These are phyloP conservation scores for Arthrobotrys pseudoclavata DNA, from an alignment of 2,329 filamentous ascomycete species.

Conservation along the genomic window DNA sequence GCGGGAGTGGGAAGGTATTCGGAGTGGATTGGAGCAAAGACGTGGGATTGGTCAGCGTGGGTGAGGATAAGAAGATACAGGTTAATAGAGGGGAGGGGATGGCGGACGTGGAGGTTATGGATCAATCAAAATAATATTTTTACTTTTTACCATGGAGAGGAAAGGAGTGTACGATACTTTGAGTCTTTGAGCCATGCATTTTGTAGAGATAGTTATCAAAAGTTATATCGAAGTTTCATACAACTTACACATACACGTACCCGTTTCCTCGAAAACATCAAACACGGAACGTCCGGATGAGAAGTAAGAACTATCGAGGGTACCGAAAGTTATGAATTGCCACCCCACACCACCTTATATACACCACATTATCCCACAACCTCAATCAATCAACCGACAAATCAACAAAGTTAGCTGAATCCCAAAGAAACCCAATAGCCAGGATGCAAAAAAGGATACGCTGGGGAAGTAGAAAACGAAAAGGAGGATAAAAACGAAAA, in stretches of 20 bases:
- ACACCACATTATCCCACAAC: too few relatives aligned
- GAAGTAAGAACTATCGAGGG: too few relatives aligned
- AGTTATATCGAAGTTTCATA: background rate
- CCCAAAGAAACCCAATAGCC: too few relatives aligned
- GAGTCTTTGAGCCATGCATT: conserved; percentile 10
- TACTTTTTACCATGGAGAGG: background rate
- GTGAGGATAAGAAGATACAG: conserved; percentile 95
- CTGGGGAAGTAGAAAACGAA: background rate
- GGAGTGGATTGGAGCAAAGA: conserved; percentile 85
- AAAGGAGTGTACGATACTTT: conserved; percentile 36
- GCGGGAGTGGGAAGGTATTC: conserved; percentile 78
- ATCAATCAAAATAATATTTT: conserved; percentile 20
- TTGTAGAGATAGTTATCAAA: background rate
- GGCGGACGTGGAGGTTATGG: conserved; percentile 63
- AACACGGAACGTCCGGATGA: too few relatives aligned
- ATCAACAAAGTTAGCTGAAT: background rate
- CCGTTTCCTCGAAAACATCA: background rate
- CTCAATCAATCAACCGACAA: background rate
- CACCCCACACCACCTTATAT: too few relatives aligned
- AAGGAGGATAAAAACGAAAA: background rate
- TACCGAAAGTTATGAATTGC: too few relatives aligned
- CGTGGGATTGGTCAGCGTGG: conserved; percentile 89
- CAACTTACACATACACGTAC: background rate
- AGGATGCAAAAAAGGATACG: too few relatives aligned
- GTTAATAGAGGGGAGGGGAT: conserved; percentile 79